Evolutionary conservation across 352 stramenopile species (phyloP).

Genomic region (Phytophthora lateralis): DNA sequence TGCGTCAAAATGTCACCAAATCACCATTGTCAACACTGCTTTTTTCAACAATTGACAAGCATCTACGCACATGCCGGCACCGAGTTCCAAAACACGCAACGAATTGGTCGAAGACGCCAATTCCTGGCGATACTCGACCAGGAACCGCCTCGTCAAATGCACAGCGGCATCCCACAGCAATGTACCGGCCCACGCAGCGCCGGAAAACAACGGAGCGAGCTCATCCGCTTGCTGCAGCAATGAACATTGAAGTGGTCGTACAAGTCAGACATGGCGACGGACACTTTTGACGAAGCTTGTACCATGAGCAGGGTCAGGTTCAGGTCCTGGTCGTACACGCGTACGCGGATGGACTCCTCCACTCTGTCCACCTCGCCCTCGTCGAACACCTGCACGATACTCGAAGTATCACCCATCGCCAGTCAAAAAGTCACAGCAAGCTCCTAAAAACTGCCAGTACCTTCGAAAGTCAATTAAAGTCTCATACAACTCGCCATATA

Average conservation of each 20-base stretch:
- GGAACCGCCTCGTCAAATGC: constrained; percentile 61
- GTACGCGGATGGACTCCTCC: constrained; percentile 62
- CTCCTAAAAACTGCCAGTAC: no score
- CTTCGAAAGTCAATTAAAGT: no score
- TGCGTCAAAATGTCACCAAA: constrained; percentile 21
- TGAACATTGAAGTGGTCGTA: background rate
- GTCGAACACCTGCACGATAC: constrained; percentile 49
- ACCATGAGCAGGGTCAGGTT: constrained; percentile 72
- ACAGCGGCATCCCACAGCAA: constrained; percentile 89
- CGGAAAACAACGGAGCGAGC: constrained; percentile 93
- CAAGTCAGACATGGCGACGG: constrained; percentile 26
- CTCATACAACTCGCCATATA: constrained; percentile 16
- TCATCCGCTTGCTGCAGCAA: constrained; percentile 74
- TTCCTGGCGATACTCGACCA: constrained; percentile 49
- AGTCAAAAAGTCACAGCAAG: constrained; percentile 3
- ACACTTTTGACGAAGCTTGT: constrained; percentile 8
- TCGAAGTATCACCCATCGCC: constrained; percentile 12
- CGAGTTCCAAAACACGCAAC: constrained; percentile 79
- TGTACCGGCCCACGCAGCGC: constrained; percentile 93
- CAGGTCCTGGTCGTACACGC: constrained; percentile 59
- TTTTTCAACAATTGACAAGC: background rate
- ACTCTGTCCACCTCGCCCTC: constrained; percentile 63
- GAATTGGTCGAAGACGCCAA: constrained; percentile 37
- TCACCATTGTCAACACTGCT: background rate
- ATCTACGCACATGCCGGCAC: constrained; percentile 73